A percentile compares a stretch with the other conserved stretches of the same genome.
phyloP scores from a whole-genome alignment of 1,139 yeast genomes.

The Debaryomyces sp. region DNA sequence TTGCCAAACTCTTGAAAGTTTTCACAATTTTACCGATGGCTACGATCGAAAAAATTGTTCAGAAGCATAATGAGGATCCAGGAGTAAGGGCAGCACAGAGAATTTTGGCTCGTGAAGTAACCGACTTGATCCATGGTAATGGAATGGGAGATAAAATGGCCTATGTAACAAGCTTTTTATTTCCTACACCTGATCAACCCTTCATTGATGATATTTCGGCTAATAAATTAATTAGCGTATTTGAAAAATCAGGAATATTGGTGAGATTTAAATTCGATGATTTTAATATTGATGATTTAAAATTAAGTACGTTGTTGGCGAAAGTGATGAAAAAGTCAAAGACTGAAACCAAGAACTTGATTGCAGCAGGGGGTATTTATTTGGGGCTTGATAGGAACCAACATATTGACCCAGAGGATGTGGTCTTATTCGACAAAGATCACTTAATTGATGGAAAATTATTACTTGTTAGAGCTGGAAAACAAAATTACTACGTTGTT shows the following conservation, averaged over 20 bases:
- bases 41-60: conserved; percentile 54
- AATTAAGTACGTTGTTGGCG: conserved; percentile 44
- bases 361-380: conserved; percentile 73
- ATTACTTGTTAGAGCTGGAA: conserved; percentile 74
- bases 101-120: conserved; percentile 78
- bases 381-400: conserved; percentile 66
- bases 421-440: conserved; percentile 46
- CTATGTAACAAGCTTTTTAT: conserved; percentile 63
- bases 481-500: conserved; percentile 62
- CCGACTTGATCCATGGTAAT: conserved; percentile 83
- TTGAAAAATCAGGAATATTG: conserved; percentile 64
- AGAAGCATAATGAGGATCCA: conserved; percentile 61
- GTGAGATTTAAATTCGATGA: conserved; percentile 37
- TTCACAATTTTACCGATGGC: conserved; percentile 76
- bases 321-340: conserved; percentile 42
- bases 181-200: conserved; percentile 59
- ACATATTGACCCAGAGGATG: conserved; percentile 51
- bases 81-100: conserved; percentile 72
- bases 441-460: conserved; percentile 63
- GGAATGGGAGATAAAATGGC: conserved; percentile 73
- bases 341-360: conserved; percentile 61
- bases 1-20: conserved; percentile 65
- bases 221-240: conserved; percentile 57
- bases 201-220: conserved; percentile 51
- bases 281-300: conserved; percentile 37